Percentiles rank a stretch among this genome's conserved stretches.
Conservation (phyloP, 352 stramenopile genomes). For the Plasmopara viticola region DNA sequence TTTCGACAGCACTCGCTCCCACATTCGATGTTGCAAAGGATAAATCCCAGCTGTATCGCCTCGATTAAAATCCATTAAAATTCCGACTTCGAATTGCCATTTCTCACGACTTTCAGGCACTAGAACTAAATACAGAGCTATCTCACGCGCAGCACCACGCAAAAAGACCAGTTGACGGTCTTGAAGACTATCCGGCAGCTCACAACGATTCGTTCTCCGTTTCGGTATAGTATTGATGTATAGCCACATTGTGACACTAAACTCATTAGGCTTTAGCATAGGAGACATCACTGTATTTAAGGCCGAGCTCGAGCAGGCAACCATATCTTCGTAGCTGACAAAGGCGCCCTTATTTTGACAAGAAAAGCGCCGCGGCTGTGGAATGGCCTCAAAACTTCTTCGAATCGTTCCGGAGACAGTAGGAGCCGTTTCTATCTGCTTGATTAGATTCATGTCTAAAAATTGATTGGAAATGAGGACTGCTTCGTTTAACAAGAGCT, state of each 20-base stretch:
- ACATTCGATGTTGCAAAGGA: slow-evolving; percentile 24
- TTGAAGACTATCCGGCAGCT: slow-evolving; percentile 3
- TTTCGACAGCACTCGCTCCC: slow-evolving; percentile 73
- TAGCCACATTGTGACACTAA: slow-evolving; percentile 86
- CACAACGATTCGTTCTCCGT: slow-evolving; percentile 2
- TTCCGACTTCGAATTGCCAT: slow-evolving; percentile 59
- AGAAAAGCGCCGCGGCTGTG: slow-evolving; percentile 47
- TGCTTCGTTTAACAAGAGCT: slow-evolving; percentile 26
- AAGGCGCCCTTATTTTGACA: slow-evolving; percentile 44
- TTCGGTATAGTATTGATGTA: slow-evolving; percentile 33
- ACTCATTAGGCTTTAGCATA: slow-evolving; percentile 65
- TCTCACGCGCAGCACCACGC: slow-evolving; percentile 53
- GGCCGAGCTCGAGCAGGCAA: slow-evolving; percentile 12
- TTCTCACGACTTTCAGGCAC: slow-evolving; percentile 32
- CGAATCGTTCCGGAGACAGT: slow-evolving; percentile 14
- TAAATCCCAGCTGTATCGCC: slow-evolving; percentile 2
- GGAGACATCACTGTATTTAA: slow-evolving; percentile 36
- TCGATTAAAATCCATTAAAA: slow-evolving; percentile 27
- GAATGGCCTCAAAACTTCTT: slow-evolving; percentile 74
- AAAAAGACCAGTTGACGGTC: slow-evolving; percentile 64
- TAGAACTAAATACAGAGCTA: slow-evolving; percentile 56
- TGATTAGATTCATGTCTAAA: slow-evolving; percentile 3
- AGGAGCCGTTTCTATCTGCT: neutral
- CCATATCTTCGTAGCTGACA: slow-evolving; percentile 53
- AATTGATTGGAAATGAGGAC: slow-evolving; percentile 13